These are phyloP conservation scores for Madurella fahalii DNA, from an alignment of 2,329 filamentous ascomycete genomes.

Conservation along the genomic window DNA sequence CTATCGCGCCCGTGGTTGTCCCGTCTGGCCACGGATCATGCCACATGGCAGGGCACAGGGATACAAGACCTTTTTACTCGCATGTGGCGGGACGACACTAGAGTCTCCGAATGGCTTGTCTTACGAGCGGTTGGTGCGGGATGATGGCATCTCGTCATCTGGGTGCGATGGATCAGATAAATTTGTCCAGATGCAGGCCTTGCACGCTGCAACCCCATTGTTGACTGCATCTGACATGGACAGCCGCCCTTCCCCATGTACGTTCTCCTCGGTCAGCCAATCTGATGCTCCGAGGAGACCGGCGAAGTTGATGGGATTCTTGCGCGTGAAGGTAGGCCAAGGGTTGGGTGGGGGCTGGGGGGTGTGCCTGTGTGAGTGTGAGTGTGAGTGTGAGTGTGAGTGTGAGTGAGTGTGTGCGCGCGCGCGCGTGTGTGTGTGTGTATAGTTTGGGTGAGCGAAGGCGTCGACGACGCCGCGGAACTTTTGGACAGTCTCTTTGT, in stretches of 20 bases:
- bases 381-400: too few relatives aligned
- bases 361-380: not conserved
- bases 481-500: too few relatives aligned
- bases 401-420: too few relatives aligned
- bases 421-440: too few relatives aligned
- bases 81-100: slow-evolving; percentile 5
- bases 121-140: slow-evolving; percentile 3
- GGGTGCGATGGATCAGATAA: slow-evolving; percentile 15
- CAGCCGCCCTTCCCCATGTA: not conserved
- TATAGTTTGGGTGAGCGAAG: too few relatives aligned
- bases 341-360: not conserved
- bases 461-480: too few relatives aligned
- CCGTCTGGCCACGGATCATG: slow-evolving; percentile 13
- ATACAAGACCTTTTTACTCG: not conserved
- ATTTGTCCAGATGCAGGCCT: slow-evolving; percentile 18
- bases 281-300: slow-evolving; percentile 4
- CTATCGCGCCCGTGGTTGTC: not conserved
- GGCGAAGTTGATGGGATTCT: not conserved
- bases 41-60: slow-evolving; percentile 22
- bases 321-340: not conserved
- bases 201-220: slow-evolving; percentile 16
- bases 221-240: slow-evolving; percentile 15
- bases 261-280: slow-evolving; percentile 7
- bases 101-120: not conserved
- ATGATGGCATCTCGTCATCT: slow-evolving; percentile 18